phyloP scores from a whole-genome alignment of 768 basidiomycete species.

The Lactarius psammicola region DNA sequence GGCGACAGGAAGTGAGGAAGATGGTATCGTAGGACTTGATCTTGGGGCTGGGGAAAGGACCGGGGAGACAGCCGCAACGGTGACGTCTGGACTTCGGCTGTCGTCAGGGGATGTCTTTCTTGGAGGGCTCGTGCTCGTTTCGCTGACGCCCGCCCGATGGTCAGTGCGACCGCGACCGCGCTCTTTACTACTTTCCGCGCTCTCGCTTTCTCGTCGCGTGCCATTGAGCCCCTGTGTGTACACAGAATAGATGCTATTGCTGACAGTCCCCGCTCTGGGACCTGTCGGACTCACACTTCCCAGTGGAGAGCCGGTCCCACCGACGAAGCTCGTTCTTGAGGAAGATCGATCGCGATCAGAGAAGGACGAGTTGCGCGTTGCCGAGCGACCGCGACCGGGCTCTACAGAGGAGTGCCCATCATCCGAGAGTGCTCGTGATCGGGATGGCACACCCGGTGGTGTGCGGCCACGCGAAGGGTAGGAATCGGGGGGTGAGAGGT shows the following conservation, averaged over 20 bases:
- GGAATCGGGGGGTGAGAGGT: conserved; percentile 29
- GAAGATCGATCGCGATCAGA: conserved; percentile 49
- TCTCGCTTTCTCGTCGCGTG: conserved; percentile 13
- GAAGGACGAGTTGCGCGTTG: conserved; percentile 53
- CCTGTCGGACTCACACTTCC: conserved; percentile 40
- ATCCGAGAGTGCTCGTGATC: conserved; percentile 33
- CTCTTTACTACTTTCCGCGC: conserved; percentile 21
- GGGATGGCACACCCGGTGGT: conserved; percentile 19
- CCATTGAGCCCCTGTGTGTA: conserved; percentile 26
- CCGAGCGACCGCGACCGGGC: conserved; percentile 50
- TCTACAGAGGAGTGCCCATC: conserved; percentile 30
- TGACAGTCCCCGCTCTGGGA: conserved; percentile 30
- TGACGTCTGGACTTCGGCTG: conserved; percentile 6
- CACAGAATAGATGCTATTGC: conserved; percentile 22
- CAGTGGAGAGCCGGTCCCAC: conserved; percentile 39
- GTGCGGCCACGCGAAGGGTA: conserved; percentile 30
- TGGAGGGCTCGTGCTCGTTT: conserved; percentile 23
- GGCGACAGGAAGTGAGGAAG: background rate
- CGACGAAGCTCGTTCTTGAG: conserved; percentile 32
- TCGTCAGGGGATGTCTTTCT: conserved; percentile 1
- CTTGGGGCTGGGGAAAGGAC: conserved; percentile 1
- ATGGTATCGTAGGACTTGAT: background rate
- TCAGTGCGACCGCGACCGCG: conserved; percentile 25
- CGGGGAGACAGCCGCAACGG: background rate
- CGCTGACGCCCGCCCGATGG: conserved; percentile 23